Percentiles rank a stretch among this genome's conserved stretches.
Conservation (phyloP, 805 yeast genomes). For the Clavispora fructus region DNA sequence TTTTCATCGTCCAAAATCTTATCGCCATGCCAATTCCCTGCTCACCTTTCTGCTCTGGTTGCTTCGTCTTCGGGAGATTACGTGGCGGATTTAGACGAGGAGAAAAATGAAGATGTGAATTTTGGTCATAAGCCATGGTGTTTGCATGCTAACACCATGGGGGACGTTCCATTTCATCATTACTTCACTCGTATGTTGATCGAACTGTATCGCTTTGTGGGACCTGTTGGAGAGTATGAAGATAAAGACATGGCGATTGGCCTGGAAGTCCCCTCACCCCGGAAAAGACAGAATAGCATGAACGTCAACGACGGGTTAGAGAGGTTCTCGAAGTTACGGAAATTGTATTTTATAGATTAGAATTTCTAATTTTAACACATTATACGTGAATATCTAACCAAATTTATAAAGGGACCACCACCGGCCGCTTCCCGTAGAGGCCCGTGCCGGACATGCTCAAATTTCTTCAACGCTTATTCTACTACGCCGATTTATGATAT, state of each 20-base stretch:
- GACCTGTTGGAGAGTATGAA: slow-evolving; percentile 21
- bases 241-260: slow-evolving; percentile 13
- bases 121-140: slow-evolving; percentile 38
- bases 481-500: background rate
- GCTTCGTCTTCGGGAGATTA: slow-evolving; percentile 1
- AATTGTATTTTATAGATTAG: slow-evolving; percentile 25
- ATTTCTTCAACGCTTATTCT: no score
- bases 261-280: background rate
- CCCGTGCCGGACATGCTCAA: no score
- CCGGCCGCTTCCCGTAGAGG: no score
- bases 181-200: slow-evolving; percentile 23
- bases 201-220: slow-evolving; percentile 19
- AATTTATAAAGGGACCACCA: no score
- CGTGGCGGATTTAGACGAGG: slow-evolving; percentile 10
- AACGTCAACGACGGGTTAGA: slow-evolving; percentile 32
- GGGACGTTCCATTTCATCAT: slow-evolving; percentile 7
- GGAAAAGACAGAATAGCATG: slow-evolving; percentile 18
- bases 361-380: background rate
- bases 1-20: background rate
- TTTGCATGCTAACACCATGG: slow-evolving; percentile 14
- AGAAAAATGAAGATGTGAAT: slow-evolving; percentile 5
- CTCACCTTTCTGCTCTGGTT: background rate
- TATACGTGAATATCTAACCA: background rate
- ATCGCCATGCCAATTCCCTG: background rate
- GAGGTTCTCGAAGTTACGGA: slow-evolving; percentile 28